Conservation (phyloP, 805 yeast species). For the Wickerhamomyces rabaulensis region DNA sequence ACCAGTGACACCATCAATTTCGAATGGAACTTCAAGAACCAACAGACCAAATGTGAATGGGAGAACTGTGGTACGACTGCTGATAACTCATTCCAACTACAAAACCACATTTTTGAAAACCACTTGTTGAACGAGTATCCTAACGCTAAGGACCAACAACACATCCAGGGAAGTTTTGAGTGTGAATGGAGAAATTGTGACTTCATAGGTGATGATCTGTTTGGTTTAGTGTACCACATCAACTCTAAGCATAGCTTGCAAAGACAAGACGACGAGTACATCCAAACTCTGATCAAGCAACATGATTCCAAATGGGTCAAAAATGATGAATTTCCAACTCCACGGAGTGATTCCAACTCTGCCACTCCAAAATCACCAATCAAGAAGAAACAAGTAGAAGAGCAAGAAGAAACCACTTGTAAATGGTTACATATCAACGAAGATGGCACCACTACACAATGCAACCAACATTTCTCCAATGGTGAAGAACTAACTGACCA, state of each 20-base stretch:
- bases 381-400: neutral
- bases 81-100: constrained; percentile 35
- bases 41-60: constrained; percentile 61
- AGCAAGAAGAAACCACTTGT: constrained; percentile 18
- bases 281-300: neutral
- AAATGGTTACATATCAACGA: constrained; percentile 14
- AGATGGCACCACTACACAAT: constrained; percentile 23
- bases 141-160: neutral
- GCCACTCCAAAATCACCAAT: neutral
- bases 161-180: constrained; percentile 7
- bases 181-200: constrained; percentile 81
- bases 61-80: constrained; percentile 48
- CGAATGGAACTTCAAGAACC: constrained; percentile 28
- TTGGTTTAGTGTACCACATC: constrained; percentile 55
- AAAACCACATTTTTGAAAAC: constrained; percentile 47
- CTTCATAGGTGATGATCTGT: constrained; percentile 47
- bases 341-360: neutral
- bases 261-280: constrained; percentile 13
- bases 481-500: constrained; percentile 70
- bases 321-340: neutral
- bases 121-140: constrained; percentile 33
- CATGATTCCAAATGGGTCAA: neutral
- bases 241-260: constrained; percentile 40
- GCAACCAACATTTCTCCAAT: constrained; percentile 44
- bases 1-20: constrained; percentile 14